Evolutionary conservation across 352 stramenopile species (phyloP).

Genomic region (Nothophytophthora sp.): DNA sequence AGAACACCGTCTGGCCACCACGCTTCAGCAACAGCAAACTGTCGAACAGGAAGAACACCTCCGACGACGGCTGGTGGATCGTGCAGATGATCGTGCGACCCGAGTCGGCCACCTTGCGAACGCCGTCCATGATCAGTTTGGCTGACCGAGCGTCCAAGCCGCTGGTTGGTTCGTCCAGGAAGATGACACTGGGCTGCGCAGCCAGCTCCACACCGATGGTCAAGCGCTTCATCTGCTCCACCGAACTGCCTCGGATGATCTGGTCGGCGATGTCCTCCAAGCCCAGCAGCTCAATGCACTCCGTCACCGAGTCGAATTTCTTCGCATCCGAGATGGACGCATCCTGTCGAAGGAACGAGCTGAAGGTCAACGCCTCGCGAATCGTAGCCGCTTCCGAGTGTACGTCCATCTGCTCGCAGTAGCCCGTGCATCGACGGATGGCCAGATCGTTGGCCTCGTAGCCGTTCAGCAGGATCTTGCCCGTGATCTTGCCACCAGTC

Average conservation of each 20-base stretch:
- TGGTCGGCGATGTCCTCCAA: slow-evolving; percentile 18
- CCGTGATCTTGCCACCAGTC: slow-evolving; percentile 64
- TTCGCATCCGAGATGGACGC: slow-evolving; percentile 6
- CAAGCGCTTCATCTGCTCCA: slow-evolving; percentile 32
- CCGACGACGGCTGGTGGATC: slow-evolving; percentile 84
- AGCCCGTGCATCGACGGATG: slow-evolving; percentile 14
- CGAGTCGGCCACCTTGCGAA: slow-evolving; percentile 82
- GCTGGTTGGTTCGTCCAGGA: slow-evolving; percentile 88
- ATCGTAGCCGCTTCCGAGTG: slow-evolving; percentile 18
- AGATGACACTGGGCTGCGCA: slow-evolving; percentile 80
- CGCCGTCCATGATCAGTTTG: slow-evolving; percentile 82
- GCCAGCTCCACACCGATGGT: slow-evolving; percentile 54
- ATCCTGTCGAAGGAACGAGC: slow-evolving; percentile 54
- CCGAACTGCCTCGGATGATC: slow-evolving; percentile 16
- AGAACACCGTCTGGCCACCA: slow-evolving; percentile 44
- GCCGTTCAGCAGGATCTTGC: slow-evolving; percentile 86
- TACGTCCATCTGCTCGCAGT: slow-evolving; percentile 24
- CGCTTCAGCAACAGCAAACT: slow-evolving; percentile 61
- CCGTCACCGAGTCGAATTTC: slow-evolving; percentile 27
- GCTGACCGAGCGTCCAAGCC: slow-evolving; percentile 86
- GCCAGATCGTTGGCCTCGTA: slow-evolving; percentile 26
- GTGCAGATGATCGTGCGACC: slow-evolving; percentile 82
- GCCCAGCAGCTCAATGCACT: slow-evolving; percentile 26
- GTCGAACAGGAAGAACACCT: slow-evolving; percentile 84
- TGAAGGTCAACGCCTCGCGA: slow-evolving; percentile 61